Conservation (phyloP, 495 filamentous ascomycete species). For the Hypomontagnella submonticulosa region DNA sequence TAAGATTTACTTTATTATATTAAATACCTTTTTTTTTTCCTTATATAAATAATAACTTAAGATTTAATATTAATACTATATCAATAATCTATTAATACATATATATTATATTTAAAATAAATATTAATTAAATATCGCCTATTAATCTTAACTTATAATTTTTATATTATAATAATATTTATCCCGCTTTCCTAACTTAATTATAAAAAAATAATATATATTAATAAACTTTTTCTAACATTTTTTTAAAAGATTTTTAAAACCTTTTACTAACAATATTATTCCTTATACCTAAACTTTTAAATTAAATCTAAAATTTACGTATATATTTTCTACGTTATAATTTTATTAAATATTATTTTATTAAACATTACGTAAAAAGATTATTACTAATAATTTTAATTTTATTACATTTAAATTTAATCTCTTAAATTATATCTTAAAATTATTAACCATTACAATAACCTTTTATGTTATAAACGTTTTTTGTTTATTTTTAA, state of each 20-base stretch:
- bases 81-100: slow-evolving; percentile 11
- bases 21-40: neutral
- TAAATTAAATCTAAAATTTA: slow-evolving; percentile 5
- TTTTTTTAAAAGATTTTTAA: neutral
- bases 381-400: neutral
- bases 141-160: slow-evolving; percentile 6
- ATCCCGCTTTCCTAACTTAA: neutral
- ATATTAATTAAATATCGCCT: neutral
- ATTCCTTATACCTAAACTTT: neutral
- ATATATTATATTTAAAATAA: slow-evolving; percentile 6
- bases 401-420: neutral
- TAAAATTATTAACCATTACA: slow-evolving; percentile 1
- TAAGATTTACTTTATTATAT: slow-evolving; percentile 7
- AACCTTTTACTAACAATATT: neutral
- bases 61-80: neutral
- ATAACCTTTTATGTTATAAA: neutral
- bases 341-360: slow-evolving; percentile 2
- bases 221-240: neutral
- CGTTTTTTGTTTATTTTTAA: neutral
- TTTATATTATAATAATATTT: neutral
- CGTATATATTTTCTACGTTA: neutral
- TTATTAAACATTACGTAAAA: neutral
- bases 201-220: slow-evolving; percentile 4
- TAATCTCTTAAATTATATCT: neutral
- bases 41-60: slow-evolving; percentile 4